A percentile compares a stretch with the other conserved stretches of the same genome.
Evolutionary conservation across 495 filamentous ascomycete genomes (phyloP).

Genomic region (Geopyxis carbonaria): DNA sequence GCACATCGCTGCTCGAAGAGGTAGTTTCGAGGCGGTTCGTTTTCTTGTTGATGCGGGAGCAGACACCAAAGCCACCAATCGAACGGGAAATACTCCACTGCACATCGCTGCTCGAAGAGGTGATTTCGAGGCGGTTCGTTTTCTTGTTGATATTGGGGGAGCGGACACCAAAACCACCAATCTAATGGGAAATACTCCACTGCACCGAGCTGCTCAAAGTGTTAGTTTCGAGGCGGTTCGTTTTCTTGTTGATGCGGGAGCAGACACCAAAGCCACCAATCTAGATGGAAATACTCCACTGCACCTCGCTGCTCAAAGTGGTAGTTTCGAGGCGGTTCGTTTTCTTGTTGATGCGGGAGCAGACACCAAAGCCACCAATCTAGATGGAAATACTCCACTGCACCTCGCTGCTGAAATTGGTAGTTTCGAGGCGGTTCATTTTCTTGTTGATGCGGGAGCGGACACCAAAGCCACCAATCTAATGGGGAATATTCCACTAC

Average conservation of each 20-base stretch:
- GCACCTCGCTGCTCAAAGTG: background rate
- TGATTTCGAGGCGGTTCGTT: constrained; percentile 6
- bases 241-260: constrained; percentile 3
- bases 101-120: constrained; percentile 12
- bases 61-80: constrained; percentile 7
- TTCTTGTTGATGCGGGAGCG: background rate
- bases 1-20: constrained; percentile 13
- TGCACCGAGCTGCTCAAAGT: constrained; percentile 6
- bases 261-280: background rate
- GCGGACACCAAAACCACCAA: constrained; percentile 6
- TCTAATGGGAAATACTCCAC: constrained; percentile 1
- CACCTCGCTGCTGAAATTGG: constrained; percentile 1
- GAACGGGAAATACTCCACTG: constrained; percentile 8
- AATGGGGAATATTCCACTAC: too few relatives aligned
- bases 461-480: too few relatives aligned
- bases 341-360: constrained; percentile 3
- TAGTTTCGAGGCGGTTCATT: background rate
- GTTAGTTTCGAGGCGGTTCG: background rate
- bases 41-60: constrained; percentile 10
- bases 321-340: background rate
- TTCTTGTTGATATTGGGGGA: constrained; percentile 18
- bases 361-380: background rate
- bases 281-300: constrained; percentile 1
- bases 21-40: constrained; percentile 8
- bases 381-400: background rate